Evolutionary conservation across 345 rosid species (phyloP), one percentile per base, ranked within the genome.

Genomic region (Populus davidiana): DNA sequence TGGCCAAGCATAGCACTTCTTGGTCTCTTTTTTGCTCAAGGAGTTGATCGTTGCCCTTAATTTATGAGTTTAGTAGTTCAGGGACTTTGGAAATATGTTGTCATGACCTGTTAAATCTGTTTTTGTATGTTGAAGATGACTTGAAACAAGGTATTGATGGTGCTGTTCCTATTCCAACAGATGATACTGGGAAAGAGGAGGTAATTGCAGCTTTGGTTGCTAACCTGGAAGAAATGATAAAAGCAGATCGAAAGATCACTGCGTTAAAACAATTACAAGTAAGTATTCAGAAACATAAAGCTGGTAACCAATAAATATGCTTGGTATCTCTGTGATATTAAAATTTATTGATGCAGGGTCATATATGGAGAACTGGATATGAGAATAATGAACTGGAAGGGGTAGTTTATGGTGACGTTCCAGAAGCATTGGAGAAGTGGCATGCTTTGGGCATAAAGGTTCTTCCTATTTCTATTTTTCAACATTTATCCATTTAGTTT

Each of bases 201-300:
- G 90, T 96, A 39, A 86, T 96, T 84, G 90, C 92, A 59, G 95
- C 97, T 83, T 70, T 94, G 85, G 97, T 94, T 84, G 83, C 90
- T 67, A 94, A 94, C 17, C 96, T 94, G 69, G 92, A 90, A 76
- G 94, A 88, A 85, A 96, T 94, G 99, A 94, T 96, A 79, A 89
- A 76, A 85, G 95, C 98, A 14, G 98, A 96, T 86, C 86, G 98
- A 77, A 96, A 96, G 86, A 89, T 96, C 84, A 89, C 98, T 65
- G 91, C 99, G 77, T 87, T 96, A 56, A 96, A 96, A 81, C 98
- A 94, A 85, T 85, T 96, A 85, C 98, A 96, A 86, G 98, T 96
- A 84, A 81, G 77, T 68, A 16, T 69, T 72, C 12, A 6, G 68
- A 74, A 61, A 70, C 20, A 66, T n/a, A 36, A 13, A 56, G 18